Base-by-base conservation (phyloP, 768 basidiomycete species). In the Boletus sp. region DNA sequence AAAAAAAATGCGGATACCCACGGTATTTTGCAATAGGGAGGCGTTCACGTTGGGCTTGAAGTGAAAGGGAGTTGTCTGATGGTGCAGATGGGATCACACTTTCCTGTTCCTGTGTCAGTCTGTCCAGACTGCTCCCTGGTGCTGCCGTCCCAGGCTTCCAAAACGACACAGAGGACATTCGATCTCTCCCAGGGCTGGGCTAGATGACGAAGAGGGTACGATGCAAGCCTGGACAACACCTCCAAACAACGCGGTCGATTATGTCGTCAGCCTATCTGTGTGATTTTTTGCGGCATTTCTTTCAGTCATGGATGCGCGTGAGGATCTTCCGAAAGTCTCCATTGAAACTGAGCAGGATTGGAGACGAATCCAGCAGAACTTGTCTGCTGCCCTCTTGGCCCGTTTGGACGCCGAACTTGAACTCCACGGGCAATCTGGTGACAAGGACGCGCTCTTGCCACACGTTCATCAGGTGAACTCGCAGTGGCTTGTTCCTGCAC, bases 21-120 rank as follows among this genome's bases (percentile, higher is more conserved):
- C 95, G 81, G 70, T 99, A 91, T 67, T 91, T 93, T 70, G 82
- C 87, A 53, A 99, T 98, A 0, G 96, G 96, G 29, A 98, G 75
- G 5, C 84, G 76, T 68, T 91, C 86, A 46, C 95, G 78, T 63
- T 94, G 89, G 32, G 80, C 79, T 54, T 87, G 85, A 15, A 94
- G 76, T 5, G 88, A 82, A 9, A 87, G 72, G 14, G 79, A 75
- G 23, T 77, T 71, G 40, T 78, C 76, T 23, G 75, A 66, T 2
- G 83, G 81, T 0, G 86, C 82, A 47, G 88, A 88, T 8, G 83
- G 79, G 17, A 93, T 70, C 8, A 93, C 72, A 45, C 77, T 79
- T 32, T 83, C 90, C 68, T 95, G 93, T 21, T 79, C 77, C 63
- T 90, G 88, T 5, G 87, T 79, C 23, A 84, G 83, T 63, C 95